Conservation (phyloP, 192 early-diverging fungal species). For the Globomyces pollinis-pini region DNA sequence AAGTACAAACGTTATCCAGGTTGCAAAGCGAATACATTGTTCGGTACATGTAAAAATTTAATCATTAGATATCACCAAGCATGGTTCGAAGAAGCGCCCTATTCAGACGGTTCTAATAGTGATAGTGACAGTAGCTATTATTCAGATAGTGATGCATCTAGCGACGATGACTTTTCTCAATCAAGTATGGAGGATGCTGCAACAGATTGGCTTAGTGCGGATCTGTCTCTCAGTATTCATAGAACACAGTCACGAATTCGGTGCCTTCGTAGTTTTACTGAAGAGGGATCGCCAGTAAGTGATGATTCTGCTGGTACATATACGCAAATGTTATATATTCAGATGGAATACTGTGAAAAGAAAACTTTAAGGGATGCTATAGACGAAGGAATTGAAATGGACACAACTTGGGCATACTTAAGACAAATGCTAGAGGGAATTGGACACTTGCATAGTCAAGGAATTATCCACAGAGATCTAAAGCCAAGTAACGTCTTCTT, state of each 20-base stretch:
- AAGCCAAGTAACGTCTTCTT: slow-evolving; percentile 64
- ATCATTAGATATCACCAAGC: slow-evolving; percentile 73
- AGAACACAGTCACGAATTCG: not conserved
- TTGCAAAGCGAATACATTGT: slow-evolving; percentile 87
- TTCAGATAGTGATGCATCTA: not conserved
- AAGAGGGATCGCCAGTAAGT: not conserved
- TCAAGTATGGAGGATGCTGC: not conserved
- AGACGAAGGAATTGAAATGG: slow-evolving; percentile 65
- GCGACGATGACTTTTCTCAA: slow-evolving; percentile 20
- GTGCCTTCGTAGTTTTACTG: not conserved
- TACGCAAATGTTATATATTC: slow-evolving; percentile 68
- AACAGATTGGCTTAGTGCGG: not conserved
- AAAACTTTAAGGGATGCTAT: slow-evolving; percentile 80
- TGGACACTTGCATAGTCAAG: slow-evolving; percentile 79
- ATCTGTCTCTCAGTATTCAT: not conserved
- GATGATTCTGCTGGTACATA: not conserved
- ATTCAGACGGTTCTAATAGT: not conserved
- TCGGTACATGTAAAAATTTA: slow-evolving; percentile 4
- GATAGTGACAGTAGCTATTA: slow-evolving; percentile 23
- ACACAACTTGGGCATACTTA: slow-evolving; percentile 79
- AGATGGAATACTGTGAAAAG: slow-evolving; percentile 98
- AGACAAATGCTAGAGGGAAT: slow-evolving; percentile 87
- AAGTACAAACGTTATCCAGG: slow-evolving; percentile 83
- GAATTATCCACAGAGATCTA: slow-evolving; percentile 79
- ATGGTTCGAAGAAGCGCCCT: slow-evolving; percentile 73